Evolutionary conservation across 2,329 filamentous ascomycete genomes (phyloP).

Genomic region (Magnaporthiopsis poae): DNA sequence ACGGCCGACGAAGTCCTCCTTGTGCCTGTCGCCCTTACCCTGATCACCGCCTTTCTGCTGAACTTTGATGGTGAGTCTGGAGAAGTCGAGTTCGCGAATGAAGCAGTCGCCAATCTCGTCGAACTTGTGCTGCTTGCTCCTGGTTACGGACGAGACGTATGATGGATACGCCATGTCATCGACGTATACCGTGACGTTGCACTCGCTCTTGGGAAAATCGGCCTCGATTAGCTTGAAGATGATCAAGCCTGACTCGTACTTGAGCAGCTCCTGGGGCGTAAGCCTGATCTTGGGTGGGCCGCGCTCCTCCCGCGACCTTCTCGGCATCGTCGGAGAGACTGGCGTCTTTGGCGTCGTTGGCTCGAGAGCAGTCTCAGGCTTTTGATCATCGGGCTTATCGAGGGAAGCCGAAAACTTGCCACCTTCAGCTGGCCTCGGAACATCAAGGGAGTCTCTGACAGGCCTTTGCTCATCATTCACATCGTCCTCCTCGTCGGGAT

Average conservation of each 20-base stretch:
- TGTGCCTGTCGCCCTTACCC: constrained; percentile 59
- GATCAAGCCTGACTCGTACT: constrained; percentile 82
- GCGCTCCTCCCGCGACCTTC: constrained; percentile 43
- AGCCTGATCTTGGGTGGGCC: constrained; percentile 68
- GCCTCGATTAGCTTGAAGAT: constrained; percentile 92
- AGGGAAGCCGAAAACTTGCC: constrained; percentile 34
- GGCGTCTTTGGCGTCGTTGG: constrained; percentile 25
- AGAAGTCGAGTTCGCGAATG: constrained; percentile 94
- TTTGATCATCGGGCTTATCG: constrained; percentile 20
- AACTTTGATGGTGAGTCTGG: constrained; percentile 77
- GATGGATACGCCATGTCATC: constrained; percentile 91
- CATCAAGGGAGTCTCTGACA: constrained; percentile 22
- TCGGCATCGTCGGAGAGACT: constrained; percentile 30
- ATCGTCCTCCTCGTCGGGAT: constrained; percentile 76
- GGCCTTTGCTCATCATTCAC: constrained; percentile 27
- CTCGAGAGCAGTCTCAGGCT: constrained; percentile 12
- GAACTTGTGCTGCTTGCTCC: constrained; percentile 59
- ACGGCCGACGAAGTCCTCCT: constrained; percentile 63
- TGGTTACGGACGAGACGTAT: constrained; percentile 70
- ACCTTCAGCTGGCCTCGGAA: constrained; percentile 27
- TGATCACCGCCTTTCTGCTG: constrained; percentile 69
- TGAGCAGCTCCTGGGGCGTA: constrained; percentile 66
- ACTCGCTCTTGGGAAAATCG: constrained; percentile 66
- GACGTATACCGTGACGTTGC: constrained; percentile 77
- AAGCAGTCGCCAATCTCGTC: constrained; percentile 93